These are phyloP conservation scores for Antrodiella citrinella DNA, from an alignment of 768 basidiomycete genomes.

Conservation along the genomic window DNA sequence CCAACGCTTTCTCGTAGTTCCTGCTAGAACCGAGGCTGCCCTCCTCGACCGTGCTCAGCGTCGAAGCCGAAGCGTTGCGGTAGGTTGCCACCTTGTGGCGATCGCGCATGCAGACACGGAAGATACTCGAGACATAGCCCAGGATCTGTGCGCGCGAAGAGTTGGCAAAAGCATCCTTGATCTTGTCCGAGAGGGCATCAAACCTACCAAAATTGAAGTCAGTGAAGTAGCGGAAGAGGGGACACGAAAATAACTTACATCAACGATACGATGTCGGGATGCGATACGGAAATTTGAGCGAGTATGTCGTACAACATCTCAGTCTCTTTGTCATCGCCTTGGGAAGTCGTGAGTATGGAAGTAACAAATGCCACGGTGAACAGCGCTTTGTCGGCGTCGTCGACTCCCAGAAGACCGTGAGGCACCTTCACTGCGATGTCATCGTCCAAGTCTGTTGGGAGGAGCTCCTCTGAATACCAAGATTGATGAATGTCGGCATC, in stretches of 20 bases:
- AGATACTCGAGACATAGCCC: slow-evolving; percentile 64
- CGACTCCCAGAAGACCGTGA: slow-evolving; percentile 50
- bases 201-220: slow-evolving; percentile 44
- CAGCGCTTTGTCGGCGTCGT: slow-evolving; percentile 57
- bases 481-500: slow-evolving; percentile 50
- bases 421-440: slow-evolving; percentile 44
- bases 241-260: slow-evolving; percentile 42
- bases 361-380: slow-evolving; percentile 68
- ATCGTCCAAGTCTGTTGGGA: slow-evolving; percentile 28
- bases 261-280: slow-evolving; percentile 66
- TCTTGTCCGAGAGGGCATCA: slow-evolving; percentile 66
- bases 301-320: slow-evolving; percentile 74
- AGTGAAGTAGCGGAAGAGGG: no score
- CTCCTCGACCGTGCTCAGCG: slow-evolving; percentile 58
- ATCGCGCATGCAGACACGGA: slow-evolving; percentile 61
- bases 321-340: slow-evolving; percentile 75
- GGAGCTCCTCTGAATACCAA: slow-evolving; percentile 37
- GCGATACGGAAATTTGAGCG: slow-evolving; percentile 55
- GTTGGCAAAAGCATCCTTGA: slow-evolving; percentile 63
- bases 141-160: slow-evolving; percentile 68
- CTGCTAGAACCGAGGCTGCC: slow-evolving; percentile 34
- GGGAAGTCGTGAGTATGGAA: slow-evolving; percentile 66
- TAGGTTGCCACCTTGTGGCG: slow-evolving; percentile 26
- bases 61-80: slow-evolving; percentile 41
- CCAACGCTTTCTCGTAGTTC: slow-evolving; percentile 47